These are phyloP conservation scores for Sporobolomyces roseus DNA, from an alignment of 768 basidiomycete genomes.

Conservation along the genomic window DNA sequence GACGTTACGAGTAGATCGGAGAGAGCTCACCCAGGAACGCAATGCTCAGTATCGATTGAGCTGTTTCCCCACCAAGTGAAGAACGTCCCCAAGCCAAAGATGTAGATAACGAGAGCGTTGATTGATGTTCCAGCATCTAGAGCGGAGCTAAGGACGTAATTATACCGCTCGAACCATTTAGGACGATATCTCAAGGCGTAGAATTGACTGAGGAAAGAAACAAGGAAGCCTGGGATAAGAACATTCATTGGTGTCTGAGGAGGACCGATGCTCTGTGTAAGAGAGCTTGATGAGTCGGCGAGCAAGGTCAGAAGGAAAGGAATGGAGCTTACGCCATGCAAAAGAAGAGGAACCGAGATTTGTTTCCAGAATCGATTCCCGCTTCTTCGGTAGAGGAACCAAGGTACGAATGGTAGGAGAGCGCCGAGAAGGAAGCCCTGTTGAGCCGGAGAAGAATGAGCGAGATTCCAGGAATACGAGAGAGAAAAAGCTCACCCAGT, in stretches of 20 bases:
- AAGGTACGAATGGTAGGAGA: conserved; percentile 43
- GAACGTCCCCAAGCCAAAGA: conserved; percentile 15
- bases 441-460: background rate
- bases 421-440: conserved; percentile 44
- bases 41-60: conserved; percentile 36
- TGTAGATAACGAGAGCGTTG: conserved; percentile 42
- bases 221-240: conserved; percentile 42
- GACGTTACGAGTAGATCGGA: background rate
- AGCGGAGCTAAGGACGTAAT: conserved; percentile 40
- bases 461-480: background rate
- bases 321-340: conserved; percentile 38
- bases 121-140: conserved; percentile 45
- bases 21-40: conserved; percentile 22
- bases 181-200: conserved; percentile 39
- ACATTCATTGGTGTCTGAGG: conserved; percentile 45
- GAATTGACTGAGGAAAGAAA: conserved; percentile 39
- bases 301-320: background rate
- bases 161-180: conserved; percentile 44
- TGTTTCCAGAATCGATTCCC: conserved; percentile 33
- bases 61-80: conserved; percentile 38
- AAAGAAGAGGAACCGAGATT: conserved; percentile 42
- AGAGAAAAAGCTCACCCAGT: conserved; percentile 30
- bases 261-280: conserved; percentile 30
- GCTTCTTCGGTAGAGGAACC: conserved; percentile 39
- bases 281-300: background rate